Base-by-base conservation (phyloP, 2,329 filamentous ascomycete genomes). In the Colletotrichum orchidophilum region DNA sequence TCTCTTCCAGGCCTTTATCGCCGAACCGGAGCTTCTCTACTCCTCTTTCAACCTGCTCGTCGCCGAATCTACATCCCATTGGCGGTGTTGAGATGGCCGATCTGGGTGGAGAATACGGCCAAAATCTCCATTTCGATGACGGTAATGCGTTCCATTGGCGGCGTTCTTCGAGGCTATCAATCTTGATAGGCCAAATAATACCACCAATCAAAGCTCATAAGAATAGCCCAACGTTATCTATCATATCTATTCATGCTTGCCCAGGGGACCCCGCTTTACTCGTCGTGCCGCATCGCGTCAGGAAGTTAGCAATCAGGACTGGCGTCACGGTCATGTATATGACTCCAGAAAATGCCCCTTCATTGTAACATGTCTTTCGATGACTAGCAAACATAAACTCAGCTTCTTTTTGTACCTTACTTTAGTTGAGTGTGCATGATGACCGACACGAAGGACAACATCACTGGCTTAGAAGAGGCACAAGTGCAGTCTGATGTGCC, bases 161-260 rank as follows among this genome's bases (percentile, higher is more conserved):
- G 62, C 66, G 61, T 70, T 55, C 54, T 27, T 29, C 12, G 9
- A 1, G 8, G 21, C 33, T 66, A 65, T 66, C 46, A n/a, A 7
- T 12, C 5, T 5, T 26, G 66, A 70, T 70, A 66, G 66, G 46
- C 61, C 24, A 46, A 13, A 15, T 58, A 64, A 76, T 73, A 74
- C 73, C 73, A 39, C 75, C 74, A 71, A 74, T 74, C 63, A 75
- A 46, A 18, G 3, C n/a, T 27, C 49, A n/a, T 42, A 57, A 39
- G 60, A 33, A 60, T 24, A 57, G 66, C 68, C 72, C 72, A 64
- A 66, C 70, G 73, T 71, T 75, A 74, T 75, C 75, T 75, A 27
- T 39, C 63, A 26, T 66, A 70, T 70, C 66, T 59, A 33, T 39
- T 31, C 21, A 64, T 29, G 59, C 52, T 13, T 7, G n/a, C 8